phyloP scores from a whole-genome alignment of 2,329 filamentous ascomycete species.

The Nemania sp. region DNA sequence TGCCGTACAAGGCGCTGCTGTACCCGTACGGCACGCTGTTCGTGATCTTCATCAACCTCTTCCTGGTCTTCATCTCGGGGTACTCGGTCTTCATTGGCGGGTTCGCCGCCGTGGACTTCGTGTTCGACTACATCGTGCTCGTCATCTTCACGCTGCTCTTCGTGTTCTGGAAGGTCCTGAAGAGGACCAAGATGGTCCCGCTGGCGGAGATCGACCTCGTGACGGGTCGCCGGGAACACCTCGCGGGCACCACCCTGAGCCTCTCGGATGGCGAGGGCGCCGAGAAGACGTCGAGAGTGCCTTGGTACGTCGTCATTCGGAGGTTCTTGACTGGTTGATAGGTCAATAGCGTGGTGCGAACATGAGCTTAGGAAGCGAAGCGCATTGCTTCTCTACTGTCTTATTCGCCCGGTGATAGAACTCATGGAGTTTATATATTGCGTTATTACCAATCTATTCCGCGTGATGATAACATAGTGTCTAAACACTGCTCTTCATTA shows the following conservation, averaged over 20 bases:
- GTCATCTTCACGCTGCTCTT: constrained; percentile 36
- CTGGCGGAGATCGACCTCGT: constrained; percentile 33
- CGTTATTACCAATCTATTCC: background rate
- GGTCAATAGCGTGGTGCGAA: constrained; percentile 3
- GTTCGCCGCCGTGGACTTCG: constrained; percentile 36
- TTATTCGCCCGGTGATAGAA: background rate
- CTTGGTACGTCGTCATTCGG: constrained; percentile 23
- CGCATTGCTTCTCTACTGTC: too few species aligned
- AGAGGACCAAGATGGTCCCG: constrained; percentile 33
- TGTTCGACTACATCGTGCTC: constrained; percentile 37
- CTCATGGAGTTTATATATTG: background rate
- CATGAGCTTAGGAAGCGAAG: too few species aligned
- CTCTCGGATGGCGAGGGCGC: constrained; percentile 5
- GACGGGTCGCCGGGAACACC: constrained; percentile 33
- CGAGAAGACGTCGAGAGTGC: constrained; percentile 8
- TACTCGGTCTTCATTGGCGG: constrained; percentile 37
- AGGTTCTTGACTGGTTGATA: constrained; percentile 22
- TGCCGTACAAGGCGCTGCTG: constrained; percentile 33
- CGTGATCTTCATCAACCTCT: constrained; percentile 35
- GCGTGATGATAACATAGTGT: too few species aligned
- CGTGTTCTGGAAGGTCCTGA: constrained; percentile 37
- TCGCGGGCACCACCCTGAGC: background rate
- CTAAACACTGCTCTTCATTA: background rate
- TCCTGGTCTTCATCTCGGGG: constrained; percentile 39
- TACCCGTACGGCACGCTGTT: constrained; percentile 37